Percentiles rank a stretch among this genome's conserved stretches.
Evolutionary conservation across 2,329 filamentous ascomycete genomes (phyloP).

Genomic region (Septoria linicola): DNA sequence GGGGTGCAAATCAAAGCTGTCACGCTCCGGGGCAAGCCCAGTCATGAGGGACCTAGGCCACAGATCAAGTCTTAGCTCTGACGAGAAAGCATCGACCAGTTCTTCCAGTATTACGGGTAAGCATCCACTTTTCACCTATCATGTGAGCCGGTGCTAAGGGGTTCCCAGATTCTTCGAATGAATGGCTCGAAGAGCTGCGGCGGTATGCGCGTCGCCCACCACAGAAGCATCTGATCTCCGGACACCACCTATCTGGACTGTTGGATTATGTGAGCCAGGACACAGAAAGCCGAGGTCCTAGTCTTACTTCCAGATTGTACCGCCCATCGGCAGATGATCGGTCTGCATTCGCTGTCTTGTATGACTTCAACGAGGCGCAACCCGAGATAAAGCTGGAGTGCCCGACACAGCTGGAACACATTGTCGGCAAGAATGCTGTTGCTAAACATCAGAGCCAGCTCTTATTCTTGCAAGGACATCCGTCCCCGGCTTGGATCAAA

Average conservation of each 20-base stretch:
- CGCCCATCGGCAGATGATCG: not conserved
- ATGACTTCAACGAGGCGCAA: not conserved
- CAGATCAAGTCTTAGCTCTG: no score
- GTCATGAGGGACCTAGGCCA: no score
- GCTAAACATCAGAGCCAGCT: conserved; percentile 1
- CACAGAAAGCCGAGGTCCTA: not conserved
- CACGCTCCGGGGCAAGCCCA: no score
- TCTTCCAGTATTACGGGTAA: no score
- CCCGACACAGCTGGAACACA: not conserved
- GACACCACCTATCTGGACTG: not conserved
- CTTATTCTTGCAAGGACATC: conserved; percentile 8
- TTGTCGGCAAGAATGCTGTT: not conserved
- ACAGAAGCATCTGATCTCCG: not conserved
- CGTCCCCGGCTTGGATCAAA: conserved; percentile 1
- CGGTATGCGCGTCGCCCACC: not conserved
- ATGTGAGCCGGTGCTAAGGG: no score
- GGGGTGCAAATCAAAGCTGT: no score
- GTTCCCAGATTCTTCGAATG: not conserved
- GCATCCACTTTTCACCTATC: not conserved
- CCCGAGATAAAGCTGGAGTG: not conserved
- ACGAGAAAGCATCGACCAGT: no score
- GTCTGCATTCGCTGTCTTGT: not conserved
- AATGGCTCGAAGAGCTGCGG: not conserved
- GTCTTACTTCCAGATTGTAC: not conserved
- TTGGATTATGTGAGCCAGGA: not conserved